Base-by-base conservation (phyloP, 1,284 basidiomycete genomes). In the Ganoderma lingzhi region DNA sequence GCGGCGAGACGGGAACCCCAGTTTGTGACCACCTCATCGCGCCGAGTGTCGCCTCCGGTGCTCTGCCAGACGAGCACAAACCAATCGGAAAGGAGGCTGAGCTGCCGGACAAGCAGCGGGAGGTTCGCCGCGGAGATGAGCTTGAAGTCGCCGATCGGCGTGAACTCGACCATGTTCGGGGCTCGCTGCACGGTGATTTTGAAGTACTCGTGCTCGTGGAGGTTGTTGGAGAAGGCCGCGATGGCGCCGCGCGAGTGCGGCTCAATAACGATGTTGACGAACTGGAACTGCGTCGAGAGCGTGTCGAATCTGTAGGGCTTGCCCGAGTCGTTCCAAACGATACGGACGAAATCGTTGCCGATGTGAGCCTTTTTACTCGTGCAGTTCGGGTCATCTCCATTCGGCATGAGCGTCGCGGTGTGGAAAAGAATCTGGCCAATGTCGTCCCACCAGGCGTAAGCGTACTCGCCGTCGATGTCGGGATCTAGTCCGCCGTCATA, bases 381-480 rank as follows among this genome's bases (percentile, higher is more conserved):
- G 77, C 87, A 91, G 63, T 88, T 85, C 77, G 96, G 93, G 65
- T 87, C 80, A 6, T 86, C 78, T n/a, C 84, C 80, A 64, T 90
- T 93, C 2, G 98, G 98, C 98, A 99, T 99, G 82, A 99, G 90
- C 1, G 98, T 99, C 2, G 97, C 94, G 0, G 96, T 93, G 81
- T 99, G 98, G 80, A 96, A 99, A 64, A 98, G 87, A 69, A 98
- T 90, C 79, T 99, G 98, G 19, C 93, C 92, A 58, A 98, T 97
- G 77, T 98, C 96, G 80, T 99, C 96, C 93, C 96, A 97, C 97
- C 97, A 99, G 0, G 97, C 96, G 77, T 99, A 99, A 0, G 96
- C 94, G 77, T 96, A 97, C 80, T 99, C 96, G 30, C 93, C 91
- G 79, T 99, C 96, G 75, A 93, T 90, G 73, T 94, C 91, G 6